Evolutionary conservation across 148 eudicot genomes (phyloP).

Genomic region (Pouteria glomerata): DNA sequence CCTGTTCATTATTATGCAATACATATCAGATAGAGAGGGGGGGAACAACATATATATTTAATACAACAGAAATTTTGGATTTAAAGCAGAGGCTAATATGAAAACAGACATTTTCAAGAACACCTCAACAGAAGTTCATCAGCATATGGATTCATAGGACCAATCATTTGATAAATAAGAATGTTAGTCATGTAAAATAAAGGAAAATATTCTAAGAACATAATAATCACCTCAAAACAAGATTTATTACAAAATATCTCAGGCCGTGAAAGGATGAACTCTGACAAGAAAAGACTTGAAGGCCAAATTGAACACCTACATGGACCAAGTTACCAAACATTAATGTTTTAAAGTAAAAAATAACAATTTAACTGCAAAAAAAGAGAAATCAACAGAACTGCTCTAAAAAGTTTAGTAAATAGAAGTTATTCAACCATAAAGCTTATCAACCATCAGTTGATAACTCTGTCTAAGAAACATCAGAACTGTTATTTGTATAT

Average conservation of each 20-base stretch:
- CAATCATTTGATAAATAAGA: no score
- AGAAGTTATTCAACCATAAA: not conserved
- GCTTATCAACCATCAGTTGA: not conserved
- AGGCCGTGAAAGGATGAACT: constrained; percentile 84
- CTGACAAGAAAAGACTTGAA: constrained; percentile 84
- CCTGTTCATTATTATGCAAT: constrained; percentile 31
- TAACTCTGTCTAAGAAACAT: not conserved
- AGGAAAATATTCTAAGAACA: not conserved
- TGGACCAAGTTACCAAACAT: constrained; percentile 4
- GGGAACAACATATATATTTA: not conserved
- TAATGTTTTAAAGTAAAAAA: no score
- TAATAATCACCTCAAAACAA: constrained; percentile 82
- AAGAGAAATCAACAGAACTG: not conserved
- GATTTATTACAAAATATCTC: constrained; percentile 55
- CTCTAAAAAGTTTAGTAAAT: no score
- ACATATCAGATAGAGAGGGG: constrained; percentile 7
- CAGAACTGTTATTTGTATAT: not conserved
- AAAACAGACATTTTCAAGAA: not conserved
- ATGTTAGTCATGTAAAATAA: not conserved
- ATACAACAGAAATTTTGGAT: not conserved
- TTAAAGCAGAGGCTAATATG: not conserved
- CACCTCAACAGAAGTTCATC: not conserved
- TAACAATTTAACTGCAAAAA: constrained; percentile 5
- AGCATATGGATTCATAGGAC: no score
- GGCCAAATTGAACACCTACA: constrained; percentile 95